Evolutionary conservation across 2,329 filamentous ascomycete genomes (phyloP).

Genomic region (Didymella arachidicola): DNA sequence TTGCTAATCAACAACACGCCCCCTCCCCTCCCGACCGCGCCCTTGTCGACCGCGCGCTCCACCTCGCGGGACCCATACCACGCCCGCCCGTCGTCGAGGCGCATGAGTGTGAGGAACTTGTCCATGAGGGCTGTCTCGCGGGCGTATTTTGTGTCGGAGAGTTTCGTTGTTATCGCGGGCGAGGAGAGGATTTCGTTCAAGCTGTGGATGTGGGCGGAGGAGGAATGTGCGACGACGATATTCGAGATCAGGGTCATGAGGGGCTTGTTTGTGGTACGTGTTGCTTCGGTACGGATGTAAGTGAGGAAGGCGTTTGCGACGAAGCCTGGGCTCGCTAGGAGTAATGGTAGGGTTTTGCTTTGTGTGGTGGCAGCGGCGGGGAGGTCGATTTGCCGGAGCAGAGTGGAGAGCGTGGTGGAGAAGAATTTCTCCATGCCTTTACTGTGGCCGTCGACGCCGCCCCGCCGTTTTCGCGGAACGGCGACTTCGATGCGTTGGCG

Average conservation of each 20-base stretch:
- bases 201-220: constrained; percentile 84
- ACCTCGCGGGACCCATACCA: constrained; percentile 91
- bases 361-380: constrained; percentile 15
- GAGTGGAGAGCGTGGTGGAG: constrained; percentile 75
- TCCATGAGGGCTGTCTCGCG: constrained; percentile 86
- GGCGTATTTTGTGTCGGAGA: constrained; percentile 88
- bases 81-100: constrained; percentile 84
- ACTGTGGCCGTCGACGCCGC: constrained; percentile 67
- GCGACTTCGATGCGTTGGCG: constrained; percentile 73
- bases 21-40: constrained; percentile 86
- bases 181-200: constrained; percentile 87
- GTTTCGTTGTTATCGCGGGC: constrained; percentile 75
- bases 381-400: constrained; percentile 82
- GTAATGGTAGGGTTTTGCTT: constrained; percentile 63
- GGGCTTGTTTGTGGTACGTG: constrained; percentile 74
- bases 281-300: constrained; percentile 69
- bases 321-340: constrained; percentile 91
- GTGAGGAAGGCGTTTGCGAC: constrained; percentile 81
- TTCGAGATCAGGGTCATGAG: constrained; percentile 69
- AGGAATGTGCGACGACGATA: constrained; percentile 78
- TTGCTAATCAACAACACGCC: constrained; percentile 88
- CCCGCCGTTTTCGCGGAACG: constrained; percentile 72
- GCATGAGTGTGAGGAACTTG: constrained; percentile 77
- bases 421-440: constrained; percentile 81
- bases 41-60: constrained; percentile 81